These are phyloP conservation scores for Coniferiporia sulphurascens DNA, from an alignment of 1,284 basidiomycete species.

Conservation along the genomic window DNA sequence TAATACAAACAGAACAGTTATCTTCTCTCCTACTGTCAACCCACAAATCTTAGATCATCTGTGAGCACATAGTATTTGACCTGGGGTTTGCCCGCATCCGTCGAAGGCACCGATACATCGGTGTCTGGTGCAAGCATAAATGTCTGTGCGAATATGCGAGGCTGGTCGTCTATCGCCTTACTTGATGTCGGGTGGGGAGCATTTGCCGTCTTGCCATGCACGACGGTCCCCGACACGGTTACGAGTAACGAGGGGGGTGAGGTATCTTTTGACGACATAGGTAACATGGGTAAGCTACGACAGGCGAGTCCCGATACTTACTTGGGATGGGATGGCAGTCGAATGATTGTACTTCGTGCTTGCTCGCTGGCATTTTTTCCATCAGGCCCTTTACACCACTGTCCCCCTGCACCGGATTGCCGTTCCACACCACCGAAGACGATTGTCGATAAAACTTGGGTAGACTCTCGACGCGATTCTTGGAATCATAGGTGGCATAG, in stretches of 20 bases:
- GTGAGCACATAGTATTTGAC: constrained; percentile 71
- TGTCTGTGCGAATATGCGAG: constrained; percentile 80
- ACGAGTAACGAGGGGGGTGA: constrained; percentile 74
- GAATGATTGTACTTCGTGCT: constrained; percentile 79
- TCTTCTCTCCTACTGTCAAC: constrained; percentile 30
- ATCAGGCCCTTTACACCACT: constrained; percentile 64
- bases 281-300: constrained; percentile 13
- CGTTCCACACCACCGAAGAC: constrained; percentile 81
- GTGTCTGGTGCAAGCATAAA: constrained; percentile 80
- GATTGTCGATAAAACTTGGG: constrained; percentile 72
- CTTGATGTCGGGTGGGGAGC: constrained; percentile 48
- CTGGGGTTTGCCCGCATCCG: constrained; percentile 41
- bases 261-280: constrained; percentile 42
- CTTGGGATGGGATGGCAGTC: constrained; percentile 87
- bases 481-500: constrained; percentile 74
- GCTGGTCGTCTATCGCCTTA: constrained; percentile 64
- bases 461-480: constrained; percentile 60
- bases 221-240: constrained; percentile 73
- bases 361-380: constrained; percentile 64
- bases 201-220: constrained; percentile 59
- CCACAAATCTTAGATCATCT: constrained; percentile 74
- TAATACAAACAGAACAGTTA: no score
- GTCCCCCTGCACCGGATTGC: constrained; percentile 68
- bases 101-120: constrained; percentile 54
- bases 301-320: constrained; percentile 29